Conservation (phyloP, 768 basidiomycete species). For the Auricularia sp. region DNA sequence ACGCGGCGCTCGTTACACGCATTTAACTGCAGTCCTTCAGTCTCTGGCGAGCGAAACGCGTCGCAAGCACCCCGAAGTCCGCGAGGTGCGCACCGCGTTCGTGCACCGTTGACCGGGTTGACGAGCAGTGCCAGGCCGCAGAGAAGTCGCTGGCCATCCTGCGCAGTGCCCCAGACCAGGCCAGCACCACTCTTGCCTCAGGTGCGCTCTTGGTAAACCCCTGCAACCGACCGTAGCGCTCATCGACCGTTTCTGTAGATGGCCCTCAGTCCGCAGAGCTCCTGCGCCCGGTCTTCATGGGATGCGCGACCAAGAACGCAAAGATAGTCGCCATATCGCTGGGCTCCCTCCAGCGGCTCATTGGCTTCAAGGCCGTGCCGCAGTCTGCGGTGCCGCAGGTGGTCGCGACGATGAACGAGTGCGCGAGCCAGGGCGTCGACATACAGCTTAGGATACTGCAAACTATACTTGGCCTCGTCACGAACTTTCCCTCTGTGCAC, state of each 20-base stretch:
- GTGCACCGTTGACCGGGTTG: slow-evolving; percentile 1
- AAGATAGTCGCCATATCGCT: slow-evolving; percentile 92
- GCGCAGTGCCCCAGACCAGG: slow-evolving; percentile 72
- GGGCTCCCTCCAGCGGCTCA: slow-evolving; percentile 83
- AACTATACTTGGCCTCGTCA: slow-evolving; percentile 82
- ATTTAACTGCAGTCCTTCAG: slow-evolving; percentile 24
- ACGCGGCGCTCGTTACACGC: not conserved
- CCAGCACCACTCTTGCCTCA: slow-evolving; percentile 48
- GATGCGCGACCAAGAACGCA: slow-evolving; percentile 83
- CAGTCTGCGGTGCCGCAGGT: slow-evolving; percentile 70
- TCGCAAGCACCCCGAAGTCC: slow-evolving; percentile 84
- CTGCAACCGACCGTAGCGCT: not conserved
- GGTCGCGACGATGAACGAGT: slow-evolving; percentile 74
- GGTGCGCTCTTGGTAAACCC: slow-evolving; percentile 36
- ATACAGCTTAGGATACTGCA: slow-evolving; percentile 92
- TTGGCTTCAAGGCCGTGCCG: slow-evolving; percentile 76
- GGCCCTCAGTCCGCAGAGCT: slow-evolving; percentile 72
- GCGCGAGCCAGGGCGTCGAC: slow-evolving; percentile 90
- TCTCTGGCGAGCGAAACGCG: slow-evolving; percentile 82
- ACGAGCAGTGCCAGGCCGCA: slow-evolving; percentile 46
- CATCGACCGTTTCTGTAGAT: slow-evolving; percentile 31
- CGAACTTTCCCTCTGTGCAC: slow-evolving; percentile 75
- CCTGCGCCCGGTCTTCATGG: slow-evolving; percentile 83
- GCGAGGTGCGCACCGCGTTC: slow-evolving; percentile 51
- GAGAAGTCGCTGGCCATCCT: slow-evolving; percentile 79